Evolutionary conservation across 768 basidiomycete genomes (phyloP).

Genomic region (Boletales sp.): DNA sequence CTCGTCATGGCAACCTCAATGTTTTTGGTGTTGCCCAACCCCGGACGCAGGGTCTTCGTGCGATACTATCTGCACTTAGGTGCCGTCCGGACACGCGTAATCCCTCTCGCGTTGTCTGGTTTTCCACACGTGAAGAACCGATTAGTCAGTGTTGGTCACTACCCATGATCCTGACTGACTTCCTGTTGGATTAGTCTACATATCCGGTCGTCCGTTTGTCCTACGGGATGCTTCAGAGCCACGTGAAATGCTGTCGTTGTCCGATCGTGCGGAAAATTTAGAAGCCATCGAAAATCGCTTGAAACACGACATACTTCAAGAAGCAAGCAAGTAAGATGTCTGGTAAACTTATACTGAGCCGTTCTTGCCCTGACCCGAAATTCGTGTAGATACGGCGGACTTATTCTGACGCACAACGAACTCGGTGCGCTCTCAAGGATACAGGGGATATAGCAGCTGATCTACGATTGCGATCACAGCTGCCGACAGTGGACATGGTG

Average conservation of each 20-base stretch:
- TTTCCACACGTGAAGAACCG: constrained; percentile 95
- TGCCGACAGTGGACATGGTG: constrained; percentile 65
- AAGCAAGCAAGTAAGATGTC: constrained; percentile 58
- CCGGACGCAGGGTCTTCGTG: constrained; percentile 84
- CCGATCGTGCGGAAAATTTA: constrained; percentile 91
- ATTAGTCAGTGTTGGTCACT: constrained; percentile 55
- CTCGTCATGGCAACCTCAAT: constrained; percentile 73
- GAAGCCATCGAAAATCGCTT: constrained; percentile 89
- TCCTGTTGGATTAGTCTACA: constrained; percentile 53
- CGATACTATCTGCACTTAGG: constrained; percentile 81
- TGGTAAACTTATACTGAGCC: background rate
- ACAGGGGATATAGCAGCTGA: constrained; percentile 2
- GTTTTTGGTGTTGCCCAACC: constrained; percentile 97
- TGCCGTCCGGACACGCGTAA: constrained; percentile 62
- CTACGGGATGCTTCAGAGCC: constrained; percentile 85
- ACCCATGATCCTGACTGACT: background rate
- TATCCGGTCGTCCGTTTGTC: constrained; percentile 90
- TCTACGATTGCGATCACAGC: constrained; percentile 26
- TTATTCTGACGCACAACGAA: constrained; percentile 93
- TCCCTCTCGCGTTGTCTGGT: constrained; percentile 85
- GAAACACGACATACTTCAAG: constrained; percentile 87
- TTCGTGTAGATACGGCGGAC: constrained; percentile 69
- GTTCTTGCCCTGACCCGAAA: constrained; percentile 6
- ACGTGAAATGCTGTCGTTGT: constrained; percentile 70
- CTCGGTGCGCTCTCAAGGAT: constrained; percentile 47